Percentiles rank a stretch among this genome's conserved stretches.
These are phyloP conservation scores for Globisporangium irregulare DNA, from an alignment of 352 stramenopile genomes.

Conservation along the genomic window DNA sequence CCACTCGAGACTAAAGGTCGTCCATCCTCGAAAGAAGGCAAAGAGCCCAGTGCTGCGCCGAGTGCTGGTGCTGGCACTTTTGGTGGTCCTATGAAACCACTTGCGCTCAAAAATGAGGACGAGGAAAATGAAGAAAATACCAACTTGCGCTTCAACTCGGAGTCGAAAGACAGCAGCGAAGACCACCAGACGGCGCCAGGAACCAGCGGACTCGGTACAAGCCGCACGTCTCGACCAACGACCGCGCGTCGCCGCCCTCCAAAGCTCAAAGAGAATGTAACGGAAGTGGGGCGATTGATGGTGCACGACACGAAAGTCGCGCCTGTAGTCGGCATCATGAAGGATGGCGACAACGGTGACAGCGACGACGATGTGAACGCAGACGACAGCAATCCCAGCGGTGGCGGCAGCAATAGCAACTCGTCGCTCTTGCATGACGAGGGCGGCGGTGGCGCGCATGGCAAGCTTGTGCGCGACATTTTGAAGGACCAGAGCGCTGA, in stretches of 20 bases:
- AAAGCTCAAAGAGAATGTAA: constrained; percentile 88
- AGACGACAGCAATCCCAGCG: constrained; percentile 27
- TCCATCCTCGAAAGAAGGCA: constrained; percentile 31
- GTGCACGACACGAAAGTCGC: constrained; percentile 81
- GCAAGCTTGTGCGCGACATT: constrained; percentile 81
- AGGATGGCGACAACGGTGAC: constrained; percentile 83
- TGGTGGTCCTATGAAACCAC: constrained; percentile 49
- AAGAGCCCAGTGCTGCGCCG: constrained; percentile 24
- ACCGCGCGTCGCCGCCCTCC: constrained; percentile 83
- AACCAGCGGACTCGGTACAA: constrained; percentile 57
- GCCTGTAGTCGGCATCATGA: constrained; percentile 75
- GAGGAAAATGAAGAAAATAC: constrained; percentile 49
- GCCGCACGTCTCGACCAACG: constrained; percentile 69
- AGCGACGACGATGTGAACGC: constrained; percentile 27
- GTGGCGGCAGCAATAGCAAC: constrained; percentile 14
- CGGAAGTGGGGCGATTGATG: constrained; percentile 61
- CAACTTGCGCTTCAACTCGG: constrained; percentile 42
- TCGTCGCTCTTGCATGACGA: constrained; percentile 33
- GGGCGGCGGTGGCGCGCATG: constrained; percentile 34
- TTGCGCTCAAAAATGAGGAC: constrained; percentile 44
- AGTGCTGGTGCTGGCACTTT: constrained; percentile 37
- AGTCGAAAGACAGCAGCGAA: constrained; percentile 38
- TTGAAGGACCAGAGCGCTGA: constrained; percentile 75
- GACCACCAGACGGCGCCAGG: constrained; percentile 28
- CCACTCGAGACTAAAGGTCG: constrained; percentile 54